Evolutionary conservation across 805 yeast species (phyloP), one percentile per base, ranked within the genome.

Genomic region (Pichia kluyveri): DNA sequence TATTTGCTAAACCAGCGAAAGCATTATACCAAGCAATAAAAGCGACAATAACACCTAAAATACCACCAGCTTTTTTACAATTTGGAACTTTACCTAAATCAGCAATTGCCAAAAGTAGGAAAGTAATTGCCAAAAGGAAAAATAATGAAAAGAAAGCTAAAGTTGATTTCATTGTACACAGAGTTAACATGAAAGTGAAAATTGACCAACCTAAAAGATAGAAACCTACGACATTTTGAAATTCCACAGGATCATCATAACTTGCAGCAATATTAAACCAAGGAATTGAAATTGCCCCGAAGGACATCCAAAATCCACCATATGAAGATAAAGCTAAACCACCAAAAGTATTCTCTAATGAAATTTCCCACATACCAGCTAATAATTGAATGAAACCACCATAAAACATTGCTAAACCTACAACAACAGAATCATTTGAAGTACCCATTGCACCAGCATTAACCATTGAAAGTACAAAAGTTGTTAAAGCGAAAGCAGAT

Each of bases 261-360:
- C 80, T 77, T 7, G 75, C 75, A 2, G 75, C 65, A 30, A 79
- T 75, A 27, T 80, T 80, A 60, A 80, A 81, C 59, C 76, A 74
- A 43, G 80, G 81, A 43, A 76, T 71, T 49, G 66, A 63, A 34
- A 83, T 75, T 32, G 84, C 84, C 51, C 82, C 89, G 70, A 79
- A 83, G 28, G 82, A 70, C 69, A 81, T 76, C 91, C 91, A 83
- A 62, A 83, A 83, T 4, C 87, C 90, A 50, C 86, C 91, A 55
- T 71, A 77, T 5, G 80, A 75, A 8, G 74, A 64, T 47, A 77
- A 68, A 1, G 80, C 81, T 50, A 83, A 73, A 55, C 82, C 86
- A 66, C 87, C 87, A 67, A 82, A 83, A 23, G 88, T 82, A 65
- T 82, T 83, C 56, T 84, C 89, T 39, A 78, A 71, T n/a, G 82